A percentile compares a stretch with the other conserved stretches of the same genome.
Evolutionary conservation across 345 rosid genomes (phyloP).

Genomic region (Eutrema heterophyllum): DNA sequence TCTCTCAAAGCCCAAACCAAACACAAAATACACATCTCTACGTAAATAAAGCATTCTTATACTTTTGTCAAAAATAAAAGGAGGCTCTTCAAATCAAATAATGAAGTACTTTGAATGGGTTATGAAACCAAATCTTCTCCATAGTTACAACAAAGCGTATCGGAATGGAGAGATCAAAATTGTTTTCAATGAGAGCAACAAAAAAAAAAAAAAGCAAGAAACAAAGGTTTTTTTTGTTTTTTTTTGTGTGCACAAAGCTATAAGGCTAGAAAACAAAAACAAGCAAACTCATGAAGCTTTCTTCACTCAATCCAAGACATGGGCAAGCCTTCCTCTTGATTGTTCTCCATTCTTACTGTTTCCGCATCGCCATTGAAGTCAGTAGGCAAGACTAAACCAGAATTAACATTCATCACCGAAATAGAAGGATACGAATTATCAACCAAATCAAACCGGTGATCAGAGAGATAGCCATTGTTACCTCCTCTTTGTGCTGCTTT

Average conservation of each 20-base stretch:
- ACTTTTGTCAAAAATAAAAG: background rate
- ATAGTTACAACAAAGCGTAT: background rate
- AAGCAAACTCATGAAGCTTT: slow-evolving; percentile 3
- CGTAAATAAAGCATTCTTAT: background rate
- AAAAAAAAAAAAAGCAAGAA: background rate
- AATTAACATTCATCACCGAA: slow-evolving; percentile 1
- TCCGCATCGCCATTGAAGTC: background rate
- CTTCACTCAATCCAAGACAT: slow-evolving; percentile 2
- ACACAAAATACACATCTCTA: background rate
- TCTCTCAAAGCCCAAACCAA: background rate
- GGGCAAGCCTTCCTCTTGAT: background rate
- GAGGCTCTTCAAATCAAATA: background rate
- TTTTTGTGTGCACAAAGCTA: too few relatives aligned
- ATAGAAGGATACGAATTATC: background rate
- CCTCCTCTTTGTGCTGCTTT: background rate
- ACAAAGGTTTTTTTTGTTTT: background rate
- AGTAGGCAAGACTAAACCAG: background rate
- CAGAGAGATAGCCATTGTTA: background rate
- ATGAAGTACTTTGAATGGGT: background rate
- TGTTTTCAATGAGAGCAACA: background rate
- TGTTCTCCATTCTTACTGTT: slow-evolving; percentile 9
- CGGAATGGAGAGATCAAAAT: slow-evolving; percentile 3
- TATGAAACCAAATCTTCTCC: slow-evolving; percentile 10
- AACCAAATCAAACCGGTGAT: background rate
- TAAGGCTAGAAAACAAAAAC: background rate